These are phyloP conservation scores for Coelastrella sp. DNA, from an alignment of 139 green algal species.

Conservation along the genomic window DNA sequence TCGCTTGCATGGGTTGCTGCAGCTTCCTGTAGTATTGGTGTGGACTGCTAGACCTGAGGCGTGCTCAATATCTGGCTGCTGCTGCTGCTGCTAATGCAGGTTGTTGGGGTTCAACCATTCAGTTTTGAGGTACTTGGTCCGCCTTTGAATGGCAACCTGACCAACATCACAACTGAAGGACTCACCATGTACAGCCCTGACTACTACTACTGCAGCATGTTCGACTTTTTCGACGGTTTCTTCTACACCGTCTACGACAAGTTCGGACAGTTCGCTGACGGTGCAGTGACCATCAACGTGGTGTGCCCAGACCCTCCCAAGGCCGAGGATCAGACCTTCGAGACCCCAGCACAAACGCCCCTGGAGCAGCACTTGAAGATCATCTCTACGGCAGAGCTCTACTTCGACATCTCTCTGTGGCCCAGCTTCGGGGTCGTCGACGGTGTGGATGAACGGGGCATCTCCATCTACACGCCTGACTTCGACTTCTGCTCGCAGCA, in stretches of 20 bases:
- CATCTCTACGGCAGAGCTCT: background rate
- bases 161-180: conserved; percentile 28
- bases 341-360: background rate
- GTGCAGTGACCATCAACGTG: conserved; percentile 14
- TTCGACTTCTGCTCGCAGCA: background rate
- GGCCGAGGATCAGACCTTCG: conserved; percentile 6
- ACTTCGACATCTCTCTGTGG: conserved; percentile 8
- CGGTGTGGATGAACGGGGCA: background rate
- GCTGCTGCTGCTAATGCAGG: background rate
- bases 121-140: conserved; percentile 16
- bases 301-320: conserved; percentile 17
- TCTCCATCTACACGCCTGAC: conserved; percentile 7
- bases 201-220: conserved; percentile 28
- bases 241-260: conserved; percentile 45
- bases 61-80: background rate
- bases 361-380: background rate
- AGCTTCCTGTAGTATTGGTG: too few species aligned
- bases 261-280: conserved; percentile 18
- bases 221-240: conserved; percentile 2
- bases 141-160: conserved; percentile 1
- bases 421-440: background rate
- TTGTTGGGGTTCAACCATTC: background rate
- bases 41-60: background rate
- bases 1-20: background rate
- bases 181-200: conserved; percentile 11